A percentile compares a stretch with the other conserved stretches of the same genome.
Conservation (phyloP, 1,284 basidiomycete genomes). For the Grifola frondosa region DNA sequence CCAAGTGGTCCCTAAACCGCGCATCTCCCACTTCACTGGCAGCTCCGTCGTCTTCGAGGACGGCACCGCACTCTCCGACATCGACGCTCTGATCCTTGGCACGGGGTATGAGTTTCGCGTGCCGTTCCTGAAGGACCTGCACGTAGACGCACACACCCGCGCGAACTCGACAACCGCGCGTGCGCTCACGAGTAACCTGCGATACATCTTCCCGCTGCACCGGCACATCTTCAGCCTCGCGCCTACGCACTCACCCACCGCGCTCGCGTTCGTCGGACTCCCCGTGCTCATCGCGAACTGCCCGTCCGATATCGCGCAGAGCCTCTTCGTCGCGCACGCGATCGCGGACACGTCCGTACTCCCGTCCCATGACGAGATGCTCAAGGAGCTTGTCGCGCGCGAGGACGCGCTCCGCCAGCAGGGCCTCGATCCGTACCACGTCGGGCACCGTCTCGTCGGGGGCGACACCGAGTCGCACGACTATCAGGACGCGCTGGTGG, state of each 20-base stretch:
- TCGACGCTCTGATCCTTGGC: slow-evolving; percentile 50
- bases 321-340: slow-evolving; percentile 44
- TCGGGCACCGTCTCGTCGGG: slow-evolving; percentile 47
- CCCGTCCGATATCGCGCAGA: slow-evolving; percentile 51
- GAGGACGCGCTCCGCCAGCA: slow-evolving; percentile 38
- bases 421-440: slow-evolving; percentile 48
- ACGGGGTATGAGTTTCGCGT: slow-evolving; percentile 55
- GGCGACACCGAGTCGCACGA: slow-evolving; percentile 38
- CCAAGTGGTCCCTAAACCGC: slow-evolving; percentile 38
- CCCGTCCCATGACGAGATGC: slow-evolving; percentile 38
- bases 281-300: slow-evolving; percentile 45
- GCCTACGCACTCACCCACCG: slow-evolving; percentile 44
- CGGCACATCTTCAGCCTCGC: slow-evolving; percentile 52
- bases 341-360: slow-evolving; percentile 44
- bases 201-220: slow-evolving; percentile 56
- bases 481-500: slow-evolving; percentile 49
- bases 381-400: slow-evolving; percentile 39
- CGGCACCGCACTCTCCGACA: slow-evolving; percentile 36
- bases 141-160: slow-evolving; percentile 19
- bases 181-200: slow-evolving; percentile 46
- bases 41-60: slow-evolving; percentile 47
- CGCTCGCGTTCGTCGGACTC: slow-evolving; percentile 55
- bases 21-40: slow-evolving; percentile 47
- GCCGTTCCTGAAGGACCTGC: slow-evolving; percentile 47
- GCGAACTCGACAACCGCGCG: slow-evolving; percentile 27